Evolutionary conservation across 2,329 filamentous ascomycete species (phyloP).

Genomic region (Trichophyton mentagrophytes): DNA sequence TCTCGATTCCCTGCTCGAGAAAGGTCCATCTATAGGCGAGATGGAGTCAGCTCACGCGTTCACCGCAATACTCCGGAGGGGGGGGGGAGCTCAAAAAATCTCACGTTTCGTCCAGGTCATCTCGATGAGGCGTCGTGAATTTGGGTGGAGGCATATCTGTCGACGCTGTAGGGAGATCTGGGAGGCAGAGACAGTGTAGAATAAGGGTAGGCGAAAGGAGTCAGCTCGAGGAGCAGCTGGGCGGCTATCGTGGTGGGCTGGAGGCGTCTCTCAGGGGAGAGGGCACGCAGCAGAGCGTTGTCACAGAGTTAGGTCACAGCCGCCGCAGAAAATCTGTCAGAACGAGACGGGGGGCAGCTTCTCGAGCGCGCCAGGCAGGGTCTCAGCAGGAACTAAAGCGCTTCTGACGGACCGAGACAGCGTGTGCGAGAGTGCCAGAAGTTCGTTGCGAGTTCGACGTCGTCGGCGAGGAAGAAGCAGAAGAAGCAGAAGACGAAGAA

Average conservation of each 20-base stretch:
- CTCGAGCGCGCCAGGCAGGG: not conserved
- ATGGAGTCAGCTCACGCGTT: not conserved
- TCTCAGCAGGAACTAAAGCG: too few species aligned
- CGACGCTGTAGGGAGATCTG: not conserved
- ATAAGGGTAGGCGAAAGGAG: not conserved
- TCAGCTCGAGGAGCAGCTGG: not conserved
- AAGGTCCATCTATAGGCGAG: conserved; percentile 61
- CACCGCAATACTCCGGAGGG: not conserved
- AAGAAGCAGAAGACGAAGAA: not conserved
- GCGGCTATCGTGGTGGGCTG: not conserved
- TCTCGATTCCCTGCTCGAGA: conserved; percentile 73
- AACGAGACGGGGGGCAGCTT: not conserved
- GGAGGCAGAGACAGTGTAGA: not conserved
- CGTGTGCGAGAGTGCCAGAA: too few species aligned
- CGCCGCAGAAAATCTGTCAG: not conserved
- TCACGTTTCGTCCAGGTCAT: conserved; percentile 50
- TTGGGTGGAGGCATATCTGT: conserved; percentile 19
- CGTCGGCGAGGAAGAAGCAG: not conserved
- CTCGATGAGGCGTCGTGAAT: conserved; percentile 38
- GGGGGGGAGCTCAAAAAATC: conserved; percentile 19
- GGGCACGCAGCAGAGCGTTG: not conserved
- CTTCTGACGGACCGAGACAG: too few species aligned
- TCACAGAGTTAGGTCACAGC: not conserved
- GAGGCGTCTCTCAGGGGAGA: not conserved
- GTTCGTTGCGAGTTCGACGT: too few species aligned